phyloP scores from a whole-genome alignment of 1,284 basidiomycete species.

The Cutaneotrichosporon sp. region DNA sequence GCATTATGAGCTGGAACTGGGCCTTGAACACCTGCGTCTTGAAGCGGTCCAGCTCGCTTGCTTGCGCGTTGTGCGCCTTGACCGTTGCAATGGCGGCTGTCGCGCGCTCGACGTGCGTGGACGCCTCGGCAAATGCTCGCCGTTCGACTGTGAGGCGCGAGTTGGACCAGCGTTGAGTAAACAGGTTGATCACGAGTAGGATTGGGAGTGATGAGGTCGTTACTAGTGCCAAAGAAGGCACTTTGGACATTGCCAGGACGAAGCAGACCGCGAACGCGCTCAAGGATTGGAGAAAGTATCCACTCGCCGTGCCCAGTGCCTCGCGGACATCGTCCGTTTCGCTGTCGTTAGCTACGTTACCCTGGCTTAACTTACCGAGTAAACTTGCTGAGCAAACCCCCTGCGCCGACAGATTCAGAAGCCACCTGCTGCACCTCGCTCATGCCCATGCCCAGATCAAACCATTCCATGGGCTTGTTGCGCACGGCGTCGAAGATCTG shows the following conservation, averaged over 20 bases:
- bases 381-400: slow-evolving; percentile 91
- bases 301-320: slow-evolving; percentile 71
- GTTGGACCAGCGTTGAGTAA: slow-evolving; percentile 63
- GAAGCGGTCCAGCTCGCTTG: slow-evolving; percentile 57
- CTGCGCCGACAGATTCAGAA: slow-evolving; percentile 66
- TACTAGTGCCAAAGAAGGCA: slow-evolving; percentile 80
- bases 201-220: slow-evolving; percentile 86
- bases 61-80: slow-evolving; percentile 87
- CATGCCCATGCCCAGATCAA: slow-evolving; percentile 72
- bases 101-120: slow-evolving; percentile 73
- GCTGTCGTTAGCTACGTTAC: slow-evolving; percentile 49
- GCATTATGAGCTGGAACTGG: slow-evolving; percentile 48
- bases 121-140: slow-evolving; percentile 61
- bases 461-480: slow-evolving; percentile 75
- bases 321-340: slow-evolving; percentile 91
- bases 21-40: slow-evolving; percentile 53
- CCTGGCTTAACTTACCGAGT: slow-evolving; percentile 58
- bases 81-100: slow-evolving; percentile 79
- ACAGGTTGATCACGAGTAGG: slow-evolving; percentile 65
- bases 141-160: slow-evolving; percentile 65
- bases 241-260: slow-evolving; percentile 71
- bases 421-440: slow-evolving; percentile 52
- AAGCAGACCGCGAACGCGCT: slow-evolving; percentile 75
- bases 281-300: slow-evolving; percentile 71
- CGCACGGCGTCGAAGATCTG: slow-evolving; percentile 67